These are phyloP conservation scores for Incumbomyces lentus DNA, from an alignment of 2,329 filamentous ascomycete species.

Conservation along the genomic window DNA sequence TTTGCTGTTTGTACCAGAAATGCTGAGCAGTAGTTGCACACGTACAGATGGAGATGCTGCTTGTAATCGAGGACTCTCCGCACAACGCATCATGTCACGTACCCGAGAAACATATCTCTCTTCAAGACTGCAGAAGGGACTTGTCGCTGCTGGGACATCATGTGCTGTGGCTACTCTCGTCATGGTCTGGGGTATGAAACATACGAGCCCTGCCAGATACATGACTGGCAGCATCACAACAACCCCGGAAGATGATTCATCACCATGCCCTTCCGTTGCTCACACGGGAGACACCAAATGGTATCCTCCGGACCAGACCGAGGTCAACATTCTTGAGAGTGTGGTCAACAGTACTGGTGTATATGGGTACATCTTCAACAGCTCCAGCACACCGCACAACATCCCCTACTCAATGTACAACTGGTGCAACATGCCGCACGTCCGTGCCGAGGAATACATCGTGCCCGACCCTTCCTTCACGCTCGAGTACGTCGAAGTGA, in stretches of 20 bases:
- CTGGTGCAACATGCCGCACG: constrained; percentile 82
- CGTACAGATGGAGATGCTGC: no score
- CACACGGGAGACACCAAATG: constrained; percentile 38
- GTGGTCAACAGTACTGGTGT: constrained; percentile 52
- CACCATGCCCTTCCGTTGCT: background rate
- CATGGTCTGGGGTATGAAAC: constrained; percentile 1
- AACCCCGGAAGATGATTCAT: no score
- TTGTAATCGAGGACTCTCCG: no score
- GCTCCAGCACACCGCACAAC: constrained; percentile 46
- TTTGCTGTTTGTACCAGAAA: no score
- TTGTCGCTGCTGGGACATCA: no score
- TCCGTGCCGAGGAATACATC: constrained; percentile 56
- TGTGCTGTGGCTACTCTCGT: background rate
- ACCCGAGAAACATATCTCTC: no score
- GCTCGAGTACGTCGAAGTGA: constrained; percentile 66
- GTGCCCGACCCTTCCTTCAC: constrained; percentile 46
- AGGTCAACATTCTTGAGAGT: constrained; percentile 51
- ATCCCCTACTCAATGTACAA: constrained; percentile 57
- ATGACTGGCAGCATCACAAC: no score
- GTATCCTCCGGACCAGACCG: constrained; percentile 46
- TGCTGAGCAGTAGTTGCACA: no score
- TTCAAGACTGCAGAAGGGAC: no score
- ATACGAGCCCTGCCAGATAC: background rate
- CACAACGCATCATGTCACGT: no score
- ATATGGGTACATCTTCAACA: constrained; percentile 66